These are phyloP conservation scores for Xylaria intraflava DNA, from an alignment of 495 filamentous ascomycete species.

Conservation along the genomic window DNA sequence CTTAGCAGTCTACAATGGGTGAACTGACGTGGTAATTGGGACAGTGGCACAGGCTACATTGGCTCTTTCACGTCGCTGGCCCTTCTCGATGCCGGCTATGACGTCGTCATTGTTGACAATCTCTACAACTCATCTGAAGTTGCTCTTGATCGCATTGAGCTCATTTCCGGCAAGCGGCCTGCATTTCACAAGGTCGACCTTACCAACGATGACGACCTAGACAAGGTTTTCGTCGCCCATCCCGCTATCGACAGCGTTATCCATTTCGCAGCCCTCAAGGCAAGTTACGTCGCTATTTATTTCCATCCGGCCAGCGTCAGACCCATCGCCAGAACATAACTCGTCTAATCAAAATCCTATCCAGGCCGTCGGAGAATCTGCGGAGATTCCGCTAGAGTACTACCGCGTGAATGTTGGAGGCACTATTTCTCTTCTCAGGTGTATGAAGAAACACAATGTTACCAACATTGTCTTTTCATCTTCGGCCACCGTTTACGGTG, in stretches of 20 bases:
- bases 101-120: constrained; percentile 92
- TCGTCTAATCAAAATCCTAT: neutral
- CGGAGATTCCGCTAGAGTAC: constrained; percentile 94
- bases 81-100: constrained; percentile 87
- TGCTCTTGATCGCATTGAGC: constrained; percentile 83
- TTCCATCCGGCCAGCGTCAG: constrained; percentile 3
- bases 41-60: constrained; percentile 95
- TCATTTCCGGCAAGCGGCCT: constrained; percentile 84
- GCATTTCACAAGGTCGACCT: constrained; percentile 82
- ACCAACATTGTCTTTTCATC: constrained; percentile 97
- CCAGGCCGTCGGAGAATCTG: constrained; percentile 92
- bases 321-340: neutral
- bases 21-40: constrained; percentile 10
- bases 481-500: constrained; percentile 82
- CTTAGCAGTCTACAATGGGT: neutral
- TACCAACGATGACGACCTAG: constrained; percentile 73
- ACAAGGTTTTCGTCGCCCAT: constrained; percentile 82
- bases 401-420: constrained; percentile 95
- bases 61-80: constrained; percentile 93
- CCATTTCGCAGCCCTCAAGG: constrained; percentile 97
- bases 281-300: constrained; percentile 31
- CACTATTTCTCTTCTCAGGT: constrained; percentile 77
- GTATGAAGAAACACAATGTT: constrained; percentile 84
- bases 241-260: constrained; percentile 95
- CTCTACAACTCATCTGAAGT: constrained; percentile 92